Evolutionary conservation across 129 eudicot species (phyloP).

Genomic region (Glebionis coronaria): DNA sequence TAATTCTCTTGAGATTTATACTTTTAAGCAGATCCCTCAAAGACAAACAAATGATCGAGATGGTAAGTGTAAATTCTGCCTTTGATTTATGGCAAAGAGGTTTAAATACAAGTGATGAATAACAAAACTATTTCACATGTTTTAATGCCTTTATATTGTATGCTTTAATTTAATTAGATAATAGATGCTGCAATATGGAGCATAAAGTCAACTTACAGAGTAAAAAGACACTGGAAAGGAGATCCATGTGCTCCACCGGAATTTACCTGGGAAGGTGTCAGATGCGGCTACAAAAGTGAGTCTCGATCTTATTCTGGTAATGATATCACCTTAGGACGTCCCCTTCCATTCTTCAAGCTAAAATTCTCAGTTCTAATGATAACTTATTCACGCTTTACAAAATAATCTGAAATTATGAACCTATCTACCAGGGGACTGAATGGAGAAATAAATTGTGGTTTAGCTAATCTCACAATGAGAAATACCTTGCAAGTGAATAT

Average conservation of each 20-base stretch:
- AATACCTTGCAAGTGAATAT: conserved; percentile 43
- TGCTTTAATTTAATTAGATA: not conserved
- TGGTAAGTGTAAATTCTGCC: conserved; percentile 29
- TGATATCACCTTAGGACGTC: not conserved
- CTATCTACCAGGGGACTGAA: conserved; percentile 45
- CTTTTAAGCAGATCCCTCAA: conserved; percentile 21
- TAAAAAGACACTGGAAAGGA: conserved; percentile 45
- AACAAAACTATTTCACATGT: not conserved
- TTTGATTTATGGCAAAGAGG: not conserved
- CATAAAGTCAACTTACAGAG: conserved; percentile 32
- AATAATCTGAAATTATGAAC: conserved; percentile 32
- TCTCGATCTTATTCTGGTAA: conserved; percentile 32
- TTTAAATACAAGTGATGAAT: not conserved
- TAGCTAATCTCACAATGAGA: conserved; percentile 49
- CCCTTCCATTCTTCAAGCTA: too few species aligned
- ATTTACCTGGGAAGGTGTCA: conserved; percentile 41
- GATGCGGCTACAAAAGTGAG: conserved; percentile 27
- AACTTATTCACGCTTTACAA: not conserved
- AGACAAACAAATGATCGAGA: conserved; percentile 38
- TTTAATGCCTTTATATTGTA: not conserved
- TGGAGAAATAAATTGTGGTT: conserved; percentile 32
- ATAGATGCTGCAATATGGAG: conserved; percentile 37
- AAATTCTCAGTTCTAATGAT: not conserved
- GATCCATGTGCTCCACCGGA: conserved; percentile 53
- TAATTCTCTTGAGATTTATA: conserved; percentile 44